These are phyloP conservation scores for Mortierella sp. DNA, from an alignment of 371 early-diverging fungal species.

Conservation along the genomic window DNA sequence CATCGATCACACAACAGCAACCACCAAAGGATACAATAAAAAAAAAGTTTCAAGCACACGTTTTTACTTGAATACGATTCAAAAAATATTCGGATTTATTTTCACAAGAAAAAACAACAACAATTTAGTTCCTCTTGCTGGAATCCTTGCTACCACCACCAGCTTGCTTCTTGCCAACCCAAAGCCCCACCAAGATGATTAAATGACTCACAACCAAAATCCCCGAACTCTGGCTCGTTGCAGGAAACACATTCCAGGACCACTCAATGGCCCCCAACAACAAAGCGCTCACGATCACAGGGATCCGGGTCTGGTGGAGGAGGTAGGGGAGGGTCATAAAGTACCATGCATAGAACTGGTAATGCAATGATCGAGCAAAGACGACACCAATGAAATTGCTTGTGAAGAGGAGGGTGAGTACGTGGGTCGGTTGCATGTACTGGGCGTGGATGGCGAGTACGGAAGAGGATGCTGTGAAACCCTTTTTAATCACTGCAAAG, in stretches of 20 bases:
- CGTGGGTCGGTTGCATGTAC: slow-evolving; percentile 64
- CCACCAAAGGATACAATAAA: background rate
- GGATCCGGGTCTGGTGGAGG: slow-evolving; percentile 65
- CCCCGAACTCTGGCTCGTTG: slow-evolving; percentile 69
- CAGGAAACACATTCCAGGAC: slow-evolving; percentile 87
- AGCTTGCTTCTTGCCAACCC: slow-evolving; percentile 27
- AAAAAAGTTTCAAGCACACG: background rate
- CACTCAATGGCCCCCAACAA: slow-evolving; percentile 68
- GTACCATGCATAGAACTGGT: slow-evolving; percentile 98
- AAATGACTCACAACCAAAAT: slow-evolving; percentile 67
- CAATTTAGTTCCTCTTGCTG: background rate
- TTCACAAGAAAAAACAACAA: background rate
- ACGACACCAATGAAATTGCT: slow-evolving; percentile 91
- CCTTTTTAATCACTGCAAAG: slow-evolving; percentile 60
- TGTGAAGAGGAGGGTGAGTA: slow-evolving; percentile 79
- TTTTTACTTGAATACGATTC: background rate
- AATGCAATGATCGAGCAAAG: slow-evolving; percentile 92
- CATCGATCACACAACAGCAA: background rate
- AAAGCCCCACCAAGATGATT: slow-evolving; percentile 60
- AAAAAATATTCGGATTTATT: background rate
- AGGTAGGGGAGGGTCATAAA: slow-evolving; percentile 87
- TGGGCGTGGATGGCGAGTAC: slow-evolving; percentile 30
- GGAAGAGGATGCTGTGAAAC: slow-evolving; percentile 53
- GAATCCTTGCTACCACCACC: no score
- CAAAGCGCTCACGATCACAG: slow-evolving; percentile 30